Base-by-base conservation (phyloP, 306 rosid species). In the Begonia fuchsioides region DNA sequence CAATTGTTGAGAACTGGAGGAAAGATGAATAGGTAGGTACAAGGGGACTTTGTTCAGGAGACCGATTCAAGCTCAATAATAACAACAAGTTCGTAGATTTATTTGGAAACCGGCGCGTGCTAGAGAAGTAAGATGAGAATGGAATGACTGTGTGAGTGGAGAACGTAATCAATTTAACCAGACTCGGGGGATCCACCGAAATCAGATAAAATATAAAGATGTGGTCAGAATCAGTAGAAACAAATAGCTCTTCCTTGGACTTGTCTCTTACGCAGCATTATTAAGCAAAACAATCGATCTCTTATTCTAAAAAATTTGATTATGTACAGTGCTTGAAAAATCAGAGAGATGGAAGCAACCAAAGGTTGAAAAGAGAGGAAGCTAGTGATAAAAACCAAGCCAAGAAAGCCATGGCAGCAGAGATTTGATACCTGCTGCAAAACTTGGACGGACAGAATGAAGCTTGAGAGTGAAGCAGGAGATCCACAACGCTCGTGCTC, bases 401-500 rank as follows among this genome's bases (percentile, higher is more conserved):
- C 58, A 80, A 14, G 64, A 87, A 77, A 12, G 94, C 94, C 96
- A 79, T 68, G 19, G 68, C 64, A 68, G 85, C 84, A 2, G 96
- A 87, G 55, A 79, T 59, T 67, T 68, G 68, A 44, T 82, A 82
- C 48, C 84, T 62, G 50, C 70, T 56, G 58, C 94, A 82, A 19
- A 70, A 62, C 75, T 77, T 75, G 1, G 59, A 46, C 35, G 80
- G 81, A 58, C 81, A 79, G 59, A 59, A 64, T 1, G 80, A 55
- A 1, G 72, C 69, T 9, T 60, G 48, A 1, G 73, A 57, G 13
- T 71, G 71, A 43, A 79, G 76, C 53, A 87, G 56, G 49, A 82
- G 55, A 55, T 77, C 80, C n/a, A 73, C 78, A 52, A 82, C 92
- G 49, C 96, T 87, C 6, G 81, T 72, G 7, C 92, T 75, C 38